Evolutionary conservation across 768 basidiomycete genomes (phyloP).

Genomic region (Kwoniella mangroviensis): DNA sequence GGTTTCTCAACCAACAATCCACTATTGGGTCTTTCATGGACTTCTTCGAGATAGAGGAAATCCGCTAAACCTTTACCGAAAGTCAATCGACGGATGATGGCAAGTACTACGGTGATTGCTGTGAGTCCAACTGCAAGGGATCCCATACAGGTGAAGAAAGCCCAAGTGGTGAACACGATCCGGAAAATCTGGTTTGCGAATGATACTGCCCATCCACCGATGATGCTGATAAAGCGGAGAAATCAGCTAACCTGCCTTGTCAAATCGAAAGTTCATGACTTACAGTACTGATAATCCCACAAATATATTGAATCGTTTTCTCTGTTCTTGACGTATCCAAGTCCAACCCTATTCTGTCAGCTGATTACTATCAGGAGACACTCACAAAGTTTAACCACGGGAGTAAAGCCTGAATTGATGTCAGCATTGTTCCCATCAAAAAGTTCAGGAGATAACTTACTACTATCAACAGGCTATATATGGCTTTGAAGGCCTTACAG

Average conservation of each 20-base stretch:
- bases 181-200: slow-evolving; percentile 18
- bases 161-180: slow-evolving; percentile 20
- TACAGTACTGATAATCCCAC: slow-evolving; percentile 2
- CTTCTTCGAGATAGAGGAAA: slow-evolving; percentile 13
- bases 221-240: slow-evolving; percentile 1
- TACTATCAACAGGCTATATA: slow-evolving; percentile 14
- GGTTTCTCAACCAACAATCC: slow-evolving; percentile 10
- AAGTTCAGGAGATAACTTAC: background rate
- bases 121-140: slow-evolving; percentile 13
- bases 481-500: slow-evolving; percentile 15
- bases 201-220: slow-evolving; percentile 19
- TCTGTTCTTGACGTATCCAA: slow-evolving; percentile 4
- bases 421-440: background rate
- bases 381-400: slow-evolving; percentile 17
- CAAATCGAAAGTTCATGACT: background rate
- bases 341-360: slow-evolving; percentile 7
- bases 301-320: slow-evolving; percentile 12
- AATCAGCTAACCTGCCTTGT: background rate
- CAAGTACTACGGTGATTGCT: slow-evolving; percentile 11
- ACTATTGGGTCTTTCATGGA: slow-evolving; percentile 8
- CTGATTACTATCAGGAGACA: background rate
- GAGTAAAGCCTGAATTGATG: slow-evolving; percentile 2
- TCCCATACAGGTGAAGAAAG: slow-evolving; percentile 21
- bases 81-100: slow-evolving; percentile 7
- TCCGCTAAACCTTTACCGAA: slow-evolving; percentile 26